These are phyloP conservation scores for Aspergillus floridensis DNA, from an alignment of 2,329 filamentous ascomycete species.

Conservation along the genomic window DNA sequence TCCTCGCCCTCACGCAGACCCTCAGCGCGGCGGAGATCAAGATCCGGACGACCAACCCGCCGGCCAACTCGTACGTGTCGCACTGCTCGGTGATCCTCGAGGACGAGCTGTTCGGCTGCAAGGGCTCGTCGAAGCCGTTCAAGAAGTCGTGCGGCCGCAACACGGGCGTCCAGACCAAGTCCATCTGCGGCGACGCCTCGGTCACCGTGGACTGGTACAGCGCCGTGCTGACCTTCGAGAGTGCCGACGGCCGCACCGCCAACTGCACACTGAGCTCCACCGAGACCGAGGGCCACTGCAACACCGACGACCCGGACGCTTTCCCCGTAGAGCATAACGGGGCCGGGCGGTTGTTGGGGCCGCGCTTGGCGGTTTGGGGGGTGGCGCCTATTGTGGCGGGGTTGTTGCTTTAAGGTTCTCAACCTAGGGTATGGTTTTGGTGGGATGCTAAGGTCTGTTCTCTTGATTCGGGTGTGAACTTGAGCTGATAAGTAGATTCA, in stretches of 20 bases:
- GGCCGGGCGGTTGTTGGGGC: constrained; percentile 3
- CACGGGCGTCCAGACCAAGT: constrained; percentile 19
- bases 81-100: constrained; percentile 19
- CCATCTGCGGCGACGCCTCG: constrained; percentile 7
- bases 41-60: constrained; percentile 15
- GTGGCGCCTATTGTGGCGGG: constrained; percentile 10
- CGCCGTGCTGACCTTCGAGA: constrained; percentile 9
- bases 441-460: too few species aligned
- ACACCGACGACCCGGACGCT: constrained; percentile 12
- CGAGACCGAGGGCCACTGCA: constrained; percentile 9
- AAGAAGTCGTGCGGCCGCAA: constrained; percentile 23
- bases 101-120: constrained; percentile 16
- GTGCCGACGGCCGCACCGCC: constrained; percentile 7
- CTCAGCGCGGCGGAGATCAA: constrained; percentile 12
- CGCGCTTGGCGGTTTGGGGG: constrained; percentile 4
- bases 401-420: constrained; percentile 2
- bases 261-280: constrained; percentile 16
- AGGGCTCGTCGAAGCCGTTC: constrained; percentile 16
- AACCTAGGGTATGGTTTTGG: too few species aligned
- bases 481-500: too few species aligned
- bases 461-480: too few species aligned
- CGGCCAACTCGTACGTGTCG: constrained; percentile 13
- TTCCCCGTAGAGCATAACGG: constrained; percentile 8
- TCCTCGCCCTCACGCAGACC: constrained; percentile 14
- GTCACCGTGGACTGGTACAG: constrained; percentile 15